These are phyloP conservation scores for Trichosanthes cucumerina DNA, from an alignment of 306 rosid genomes.

Conservation along the genomic window DNA sequence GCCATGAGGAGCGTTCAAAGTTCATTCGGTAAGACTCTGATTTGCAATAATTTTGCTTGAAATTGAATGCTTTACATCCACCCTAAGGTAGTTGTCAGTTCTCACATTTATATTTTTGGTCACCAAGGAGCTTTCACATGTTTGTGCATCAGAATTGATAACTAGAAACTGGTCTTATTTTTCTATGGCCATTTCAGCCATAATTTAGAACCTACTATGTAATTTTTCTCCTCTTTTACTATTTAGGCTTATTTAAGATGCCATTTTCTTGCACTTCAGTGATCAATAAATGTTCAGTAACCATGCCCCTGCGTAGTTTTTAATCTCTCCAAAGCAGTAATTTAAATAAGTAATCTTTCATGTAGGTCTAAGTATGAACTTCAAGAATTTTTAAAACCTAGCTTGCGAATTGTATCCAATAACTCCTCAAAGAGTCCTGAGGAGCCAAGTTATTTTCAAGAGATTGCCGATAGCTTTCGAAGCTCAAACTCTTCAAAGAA, in stretches of 20 bases:
- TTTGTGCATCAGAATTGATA: neutral
- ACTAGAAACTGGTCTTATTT: neutral
- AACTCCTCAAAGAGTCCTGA: constrained; percentile 38
- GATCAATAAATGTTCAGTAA: neutral
- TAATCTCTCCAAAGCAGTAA: neutral
- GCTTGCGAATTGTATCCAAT: constrained; percentile 64
- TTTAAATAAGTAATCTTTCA: constrained; percentile 4
- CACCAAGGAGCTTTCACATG: neutral
- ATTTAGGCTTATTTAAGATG: neutral
- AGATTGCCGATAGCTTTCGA: constrained; percentile 43
- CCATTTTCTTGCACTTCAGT: neutral
- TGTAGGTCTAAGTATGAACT: constrained; percentile 81
- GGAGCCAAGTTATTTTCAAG: constrained; percentile 42
- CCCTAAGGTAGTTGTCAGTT: neutral
- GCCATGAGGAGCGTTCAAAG: constrained; percentile 57
- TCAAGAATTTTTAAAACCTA: constrained; percentile 87
- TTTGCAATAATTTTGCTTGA: neutral
- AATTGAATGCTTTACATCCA: neutral
- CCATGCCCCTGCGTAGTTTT: neutral
- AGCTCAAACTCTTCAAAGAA: constrained; percentile 40
- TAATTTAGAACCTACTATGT: neutral
- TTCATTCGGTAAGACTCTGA: constrained; percentile 55
- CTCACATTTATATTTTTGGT: neutral
- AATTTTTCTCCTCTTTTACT: neutral
- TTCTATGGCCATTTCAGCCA: neutral